Evolutionary conservation across 108 stramenopile species (phyloP).

Genomic region (Cyclotella atomus): DNA sequence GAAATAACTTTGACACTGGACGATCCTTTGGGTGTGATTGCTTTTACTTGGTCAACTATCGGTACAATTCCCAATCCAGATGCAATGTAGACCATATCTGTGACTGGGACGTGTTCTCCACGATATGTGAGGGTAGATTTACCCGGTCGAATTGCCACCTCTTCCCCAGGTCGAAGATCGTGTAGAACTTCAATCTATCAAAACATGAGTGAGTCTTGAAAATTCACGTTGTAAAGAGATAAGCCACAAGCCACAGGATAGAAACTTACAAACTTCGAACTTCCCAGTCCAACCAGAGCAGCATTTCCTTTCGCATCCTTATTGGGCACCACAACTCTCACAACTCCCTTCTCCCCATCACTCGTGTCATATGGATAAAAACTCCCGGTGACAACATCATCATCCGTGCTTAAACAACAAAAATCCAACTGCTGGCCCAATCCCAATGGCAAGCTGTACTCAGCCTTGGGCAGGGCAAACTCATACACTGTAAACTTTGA

Average conservation of each 20-base stretch:
- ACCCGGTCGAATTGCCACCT: conserved; percentile 74
- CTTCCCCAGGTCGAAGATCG: conserved; percentile 70
- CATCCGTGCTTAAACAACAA: conserved; percentile 61
- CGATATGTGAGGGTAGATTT: conserved; percentile 53
- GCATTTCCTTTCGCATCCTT: conserved; percentile 40
- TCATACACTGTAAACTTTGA: conserved; percentile 61
- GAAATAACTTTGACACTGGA: conserved; percentile 66
- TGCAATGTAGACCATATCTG: conserved; percentile 72
- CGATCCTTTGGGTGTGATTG: conserved; percentile 55
- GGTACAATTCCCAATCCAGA: conserved; percentile 72
- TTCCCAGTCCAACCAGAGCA: conserved; percentile 44
- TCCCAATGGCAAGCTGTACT: conserved; percentile 54
- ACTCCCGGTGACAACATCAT: conserved; percentile 60
- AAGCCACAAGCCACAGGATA: not conserved
- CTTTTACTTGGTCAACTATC: conserved; percentile 67
- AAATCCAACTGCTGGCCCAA: conserved; percentile 70
- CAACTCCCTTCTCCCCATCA: conserved; percentile 20
- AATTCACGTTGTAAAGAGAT: too few species aligned
- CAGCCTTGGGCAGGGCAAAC: conserved; percentile 58
- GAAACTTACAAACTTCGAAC: conserved; percentile 63
- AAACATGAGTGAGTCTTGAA: too few species aligned
- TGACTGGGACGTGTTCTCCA: conserved; percentile 74
- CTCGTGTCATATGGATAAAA: conserved; percentile 56
- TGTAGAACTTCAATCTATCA: conserved; percentile 57
- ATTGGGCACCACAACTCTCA: conserved; percentile 40